Conservation (phyloP, 1,284 basidiomycete species). For the Pterula multifida region DNA sequence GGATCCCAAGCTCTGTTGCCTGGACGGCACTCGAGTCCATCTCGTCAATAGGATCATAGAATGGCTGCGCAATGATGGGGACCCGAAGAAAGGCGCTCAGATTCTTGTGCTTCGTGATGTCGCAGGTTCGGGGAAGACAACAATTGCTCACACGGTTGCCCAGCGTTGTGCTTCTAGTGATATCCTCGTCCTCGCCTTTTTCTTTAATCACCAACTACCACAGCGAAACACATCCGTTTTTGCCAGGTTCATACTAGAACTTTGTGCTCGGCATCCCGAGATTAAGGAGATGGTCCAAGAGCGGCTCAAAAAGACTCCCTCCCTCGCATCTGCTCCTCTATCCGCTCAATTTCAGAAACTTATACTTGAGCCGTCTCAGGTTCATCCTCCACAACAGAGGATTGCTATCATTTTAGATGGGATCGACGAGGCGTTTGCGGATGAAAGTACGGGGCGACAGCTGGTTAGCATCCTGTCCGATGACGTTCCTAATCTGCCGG, state of each 20-base stretch:
- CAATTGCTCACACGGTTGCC: not conserved
- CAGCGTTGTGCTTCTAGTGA: not conserved
- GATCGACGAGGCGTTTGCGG: not conserved
- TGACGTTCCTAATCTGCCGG: not conserved
- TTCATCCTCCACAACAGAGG: slow-evolving; percentile 13
- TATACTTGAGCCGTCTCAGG: slow-evolving; percentile 7
- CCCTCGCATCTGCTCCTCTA: not conserved
- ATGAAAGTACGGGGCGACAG: not conserved
- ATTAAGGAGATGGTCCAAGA: not conserved
- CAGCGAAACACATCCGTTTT: not conserved
- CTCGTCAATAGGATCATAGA: slow-evolving; percentile 9
- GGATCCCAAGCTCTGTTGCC: too few species aligned
- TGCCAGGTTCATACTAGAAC: not conserved
- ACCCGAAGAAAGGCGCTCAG: not conserved
- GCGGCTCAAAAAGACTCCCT: not conserved
- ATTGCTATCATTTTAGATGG: slow-evolving; percentile 8
- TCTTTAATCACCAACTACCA: slow-evolving; percentile 1
- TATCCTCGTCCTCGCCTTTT: not conserved
- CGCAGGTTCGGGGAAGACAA: not conserved
- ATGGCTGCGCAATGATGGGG: slow-evolving; percentile 7
- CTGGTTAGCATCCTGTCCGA: not conserved
- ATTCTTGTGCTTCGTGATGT: slow-evolving; percentile 1
- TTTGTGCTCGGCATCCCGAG: not conserved
- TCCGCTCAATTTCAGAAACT: not conserved
- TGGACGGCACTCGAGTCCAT: slow-evolving; percentile 10